Conservation (phyloP, 768 basidiomycete genomes). For the Leccinum olivaceopallidum region DNA sequence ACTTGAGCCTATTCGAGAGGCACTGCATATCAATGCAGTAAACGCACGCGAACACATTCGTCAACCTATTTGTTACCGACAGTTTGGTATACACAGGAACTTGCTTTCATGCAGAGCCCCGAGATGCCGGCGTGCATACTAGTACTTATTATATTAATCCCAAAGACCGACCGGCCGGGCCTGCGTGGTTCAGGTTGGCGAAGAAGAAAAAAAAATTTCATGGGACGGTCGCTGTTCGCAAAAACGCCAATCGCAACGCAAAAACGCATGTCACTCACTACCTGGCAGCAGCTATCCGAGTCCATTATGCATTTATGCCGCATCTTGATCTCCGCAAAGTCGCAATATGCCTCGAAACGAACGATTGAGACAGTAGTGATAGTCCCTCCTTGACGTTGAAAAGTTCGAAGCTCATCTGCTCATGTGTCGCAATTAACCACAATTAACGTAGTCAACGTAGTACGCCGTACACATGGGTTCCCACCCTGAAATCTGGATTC, state of each 20-base stretch:
- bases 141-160: neutral
- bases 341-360: conserved; percentile 24
- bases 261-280: conserved; percentile 1
- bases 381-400: neutral
- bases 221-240: neutral
- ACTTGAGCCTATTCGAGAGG: neutral
- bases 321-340: neutral
- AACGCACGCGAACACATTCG: neutral
- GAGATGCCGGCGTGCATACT: neutral
- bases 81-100: neutral
- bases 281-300: neutral
- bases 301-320: neutral
- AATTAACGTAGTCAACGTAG: neutral
- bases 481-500: neutral
- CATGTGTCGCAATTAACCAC: neutral
- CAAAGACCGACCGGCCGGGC: neutral
- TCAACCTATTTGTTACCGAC: neutral
- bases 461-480: neutral
- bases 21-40: neutral
- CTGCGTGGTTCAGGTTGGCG: neutral
- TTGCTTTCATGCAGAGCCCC: neutral
- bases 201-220: neutral
- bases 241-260: conserved; percentile 16
- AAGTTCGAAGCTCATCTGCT: neutral
- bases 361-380: conserved; percentile 8